Evolutionary conservation across 1,139 yeast species (phyloP).

Genomic region (Pichiaceae sp.): DNA sequence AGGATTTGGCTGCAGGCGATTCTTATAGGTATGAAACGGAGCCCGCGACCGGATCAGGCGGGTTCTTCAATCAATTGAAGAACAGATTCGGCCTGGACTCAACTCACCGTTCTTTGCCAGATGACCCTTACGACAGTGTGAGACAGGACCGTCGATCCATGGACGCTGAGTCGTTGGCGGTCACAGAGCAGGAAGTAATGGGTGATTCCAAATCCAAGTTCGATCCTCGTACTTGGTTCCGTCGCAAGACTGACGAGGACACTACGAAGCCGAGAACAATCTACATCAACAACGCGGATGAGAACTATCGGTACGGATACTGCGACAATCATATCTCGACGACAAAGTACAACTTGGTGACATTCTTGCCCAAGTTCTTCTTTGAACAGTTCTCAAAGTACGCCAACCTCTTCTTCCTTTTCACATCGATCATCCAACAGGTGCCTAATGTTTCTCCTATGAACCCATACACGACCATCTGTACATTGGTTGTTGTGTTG

Average conservation of each 20-base stretch:
- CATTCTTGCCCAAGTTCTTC: constrained; percentile 88
- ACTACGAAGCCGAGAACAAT: constrained; percentile 60
- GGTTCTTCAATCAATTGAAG: constrained; percentile 18
- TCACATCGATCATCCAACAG: constrained; percentile 91
- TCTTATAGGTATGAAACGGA: constrained; percentile 1
- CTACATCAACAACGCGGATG: constrained; percentile 50
- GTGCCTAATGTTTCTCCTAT: constrained; percentile 97
- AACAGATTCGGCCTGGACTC: constrained; percentile 18
- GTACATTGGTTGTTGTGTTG: constrained; percentile 77
- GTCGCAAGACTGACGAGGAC: constrained; percentile 22
- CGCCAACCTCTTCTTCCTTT: constrained; percentile 88
- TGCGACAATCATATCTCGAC: constrained; percentile 87
- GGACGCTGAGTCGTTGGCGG: constrained; percentile 16
- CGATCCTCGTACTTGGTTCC: constrained; percentile 28
- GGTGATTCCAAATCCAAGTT: constrained; percentile 12
- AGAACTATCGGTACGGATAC: constrained; percentile 51
- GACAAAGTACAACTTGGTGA: constrained; percentile 91
- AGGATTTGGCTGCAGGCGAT: constrained; percentile 5
- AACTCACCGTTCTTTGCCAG: constrained; percentile 6
- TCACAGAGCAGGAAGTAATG: background rate
- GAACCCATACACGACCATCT: constrained; percentile 90
- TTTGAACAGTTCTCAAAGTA: constrained; percentile 96
- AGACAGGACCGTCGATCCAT: constrained; percentile 10
- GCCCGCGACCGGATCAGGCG: constrained; percentile 13
- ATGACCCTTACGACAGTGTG: constrained; percentile 14